Evolutionary conservation across 2,329 filamentous ascomycete genomes (phyloP), one percentile per base, ranked within the genome.

Genomic region (Bipolaris cookei): DNA sequence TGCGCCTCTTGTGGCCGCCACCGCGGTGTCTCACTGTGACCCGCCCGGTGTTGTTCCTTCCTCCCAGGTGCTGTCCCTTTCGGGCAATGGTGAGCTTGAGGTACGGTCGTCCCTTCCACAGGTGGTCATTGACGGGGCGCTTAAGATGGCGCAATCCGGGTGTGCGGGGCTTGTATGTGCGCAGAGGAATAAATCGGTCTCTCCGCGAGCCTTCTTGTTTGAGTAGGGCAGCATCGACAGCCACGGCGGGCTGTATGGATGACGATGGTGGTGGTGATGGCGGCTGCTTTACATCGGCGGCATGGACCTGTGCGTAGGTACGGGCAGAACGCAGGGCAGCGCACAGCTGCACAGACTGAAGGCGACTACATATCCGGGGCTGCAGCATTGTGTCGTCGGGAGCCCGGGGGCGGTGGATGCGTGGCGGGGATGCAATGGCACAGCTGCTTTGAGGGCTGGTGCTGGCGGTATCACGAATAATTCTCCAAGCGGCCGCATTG

Each of bases 161-260:
- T 0, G 95, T 97, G 69, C 92, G 88, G 34, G 95, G 95, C 77
- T 91, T 98, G 78, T 97, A 99, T 51, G 90, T 95, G 69, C 91
- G 88, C 76, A 98, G 76, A 30, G 78, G 75, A 59, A 81, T 77
- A 59, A 75, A 75, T 41, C 68, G 62, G 18, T 76, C 73, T 37
- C 68, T 71, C 4, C 73, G 67, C 6, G 71, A 59, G 43, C 70
- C 68, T 45, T 70, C 65, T 43, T 63, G 43, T 41, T 68, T 65
- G 30, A 67, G 43, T 16, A 67, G 51, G 10, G 58, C 62, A 45
- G 58, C 65, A 21, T 75, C 66, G 35, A 67, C 75, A 65, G 62
- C 61, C 32, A 69, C 65, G 48, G 65, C 66, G 75, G 70, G 65
- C 76, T 76, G 65, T 42, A 69, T 69, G 58, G 59, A 54, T 13